Evolutionary conservation across 305 asterid genomes (phyloP), one percentile per base, ranked within the genome.

Genomic region (Coffea humblotiana): DNA sequence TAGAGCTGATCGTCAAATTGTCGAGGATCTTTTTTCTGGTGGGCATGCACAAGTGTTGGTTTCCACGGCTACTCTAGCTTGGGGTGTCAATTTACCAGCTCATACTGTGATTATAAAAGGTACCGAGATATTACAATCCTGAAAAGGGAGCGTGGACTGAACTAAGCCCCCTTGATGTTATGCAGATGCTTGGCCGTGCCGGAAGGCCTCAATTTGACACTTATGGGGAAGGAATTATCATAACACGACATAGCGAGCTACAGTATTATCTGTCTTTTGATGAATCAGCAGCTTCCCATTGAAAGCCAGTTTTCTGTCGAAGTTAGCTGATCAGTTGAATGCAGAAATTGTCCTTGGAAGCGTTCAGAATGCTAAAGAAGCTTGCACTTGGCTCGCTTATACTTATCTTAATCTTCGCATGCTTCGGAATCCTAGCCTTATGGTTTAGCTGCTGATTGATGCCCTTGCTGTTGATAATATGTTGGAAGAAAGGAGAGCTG

Each of bases 131-230:
- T 94, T 94, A 94, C 83, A 94, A 88, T 85, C 98, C 99, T 76
- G 98, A 96, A 79, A 96, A 96, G 87, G 98, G 99, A 76, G 97
- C 92, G 51, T 96, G 99, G 99, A 94, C 98, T 47, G 99, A 94
- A 86, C 88, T 94, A 49, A 96, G 97, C 80, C 97, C 98, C 78
- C 90, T 96, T 79, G 97, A 96, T 90, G 97, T 96, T 75, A 94
- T 96, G 99, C 99, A 96, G 88, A 96, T 96, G 99, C 96, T 96
- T 83, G 97, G 99, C 80, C 97, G 97, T 83, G 99, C 99, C 82
- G 99, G 99, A 83, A 91, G 98, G 90, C 98, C 99, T 77, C 99
- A 96, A 66, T 96, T 86, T 80, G 99, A 96, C 83, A 90, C 87
- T 19, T 86, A 84, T 60, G 99, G 98, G 79, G 98, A 94, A 88